Evolutionary conservation across 2,329 filamentous ascomycete species (phyloP), one percentile per base, ranked within the genome.

Genomic region (Rhynchosporium graminicola): DNA sequence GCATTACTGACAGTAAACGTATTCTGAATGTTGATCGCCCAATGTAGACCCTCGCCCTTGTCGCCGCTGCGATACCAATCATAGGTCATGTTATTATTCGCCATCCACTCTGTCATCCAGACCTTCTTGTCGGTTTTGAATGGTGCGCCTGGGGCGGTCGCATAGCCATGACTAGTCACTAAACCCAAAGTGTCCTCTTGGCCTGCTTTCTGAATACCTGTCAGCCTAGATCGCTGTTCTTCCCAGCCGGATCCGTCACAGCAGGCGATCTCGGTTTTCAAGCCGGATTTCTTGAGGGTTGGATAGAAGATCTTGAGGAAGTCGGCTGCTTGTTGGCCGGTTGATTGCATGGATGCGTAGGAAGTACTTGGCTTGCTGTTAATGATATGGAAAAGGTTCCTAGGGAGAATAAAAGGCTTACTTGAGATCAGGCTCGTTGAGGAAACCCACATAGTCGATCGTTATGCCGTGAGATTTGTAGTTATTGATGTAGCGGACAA

Each of bases 71-170:
- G 1, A 65, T 81, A 83, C 80, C 81, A 85, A 3, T 76, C 72
- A 2, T 79, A 78, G 3, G 73, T 76, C 73, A 76, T 80, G 2
- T 66, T 71, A 9, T 76, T 77, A 59, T 79, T 78, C 33, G 82
- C 72, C 66, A 82, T 78, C 56, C 76, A 78, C 68, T 85, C 83
- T 3, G 81, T 82, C 65, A 82, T 75, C 83, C 82, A 85, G 51
- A 79, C 77, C 20, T 76, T 75, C 57, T 75, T 69, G 15, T 67
- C 74, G 1, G 78, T 80, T 64, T 73, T 74, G 63, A 82, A 75
- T 0, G 77, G 68, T 1, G 74, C 75, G 60, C 66, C 74, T 8
- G 79, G 75, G 29, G 76, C 75, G 6, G 68, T 78, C 3, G 72
- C 73, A 63, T 80, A 79, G 31, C 75, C 74, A 65, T 79, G 77